Evolutionary conservation across 768 basidiomycete species (phyloP).

Genomic region (Pleurotus cornucopiae): DNA sequence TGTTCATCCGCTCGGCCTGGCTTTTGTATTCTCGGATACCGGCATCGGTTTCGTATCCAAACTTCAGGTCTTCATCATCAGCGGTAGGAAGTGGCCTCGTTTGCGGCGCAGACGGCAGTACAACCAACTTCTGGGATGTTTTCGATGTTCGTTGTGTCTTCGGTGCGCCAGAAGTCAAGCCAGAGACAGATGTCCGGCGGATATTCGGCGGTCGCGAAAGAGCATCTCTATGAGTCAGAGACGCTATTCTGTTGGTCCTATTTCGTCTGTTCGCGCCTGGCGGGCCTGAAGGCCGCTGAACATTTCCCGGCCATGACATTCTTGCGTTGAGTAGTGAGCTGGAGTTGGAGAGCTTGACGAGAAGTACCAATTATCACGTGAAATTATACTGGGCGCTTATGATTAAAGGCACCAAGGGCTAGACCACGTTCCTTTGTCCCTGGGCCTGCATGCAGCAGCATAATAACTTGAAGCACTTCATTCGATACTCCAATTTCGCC

Average conservation of each 20-base stretch:
- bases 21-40: constrained; percentile 78
- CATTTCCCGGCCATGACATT: constrained; percentile 1
- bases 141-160: constrained; percentile 83
- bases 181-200: constrained; percentile 36
- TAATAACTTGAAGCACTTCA: no score
- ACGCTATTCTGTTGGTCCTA: neutral
- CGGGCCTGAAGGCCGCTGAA: neutral
- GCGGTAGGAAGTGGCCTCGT: constrained; percentile 59
- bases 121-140: constrained; percentile 86
- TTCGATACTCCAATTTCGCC: no score
- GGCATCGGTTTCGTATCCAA: constrained; percentile 64
- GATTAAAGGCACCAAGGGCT: no score
- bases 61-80: constrained; percentile 44
- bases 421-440: no score
- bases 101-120: constrained; percentile 87
- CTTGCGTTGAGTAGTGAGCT: no score
- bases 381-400: no score
- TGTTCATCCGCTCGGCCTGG: constrained; percentile 84
- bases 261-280: neutral
- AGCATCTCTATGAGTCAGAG: constrained; percentile 1
- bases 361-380: no score
- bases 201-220: neutral
- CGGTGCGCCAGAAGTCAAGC: constrained; percentile 30
- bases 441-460: no score
- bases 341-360: no score